Percentiles rank a stretch among this genome's conserved stretches.
These are phyloP conservation scores for Cladophialophora psammophila DNA, from an alignment of 2,329 filamentous ascomycete species.

Conservation along the genomic window DNA sequence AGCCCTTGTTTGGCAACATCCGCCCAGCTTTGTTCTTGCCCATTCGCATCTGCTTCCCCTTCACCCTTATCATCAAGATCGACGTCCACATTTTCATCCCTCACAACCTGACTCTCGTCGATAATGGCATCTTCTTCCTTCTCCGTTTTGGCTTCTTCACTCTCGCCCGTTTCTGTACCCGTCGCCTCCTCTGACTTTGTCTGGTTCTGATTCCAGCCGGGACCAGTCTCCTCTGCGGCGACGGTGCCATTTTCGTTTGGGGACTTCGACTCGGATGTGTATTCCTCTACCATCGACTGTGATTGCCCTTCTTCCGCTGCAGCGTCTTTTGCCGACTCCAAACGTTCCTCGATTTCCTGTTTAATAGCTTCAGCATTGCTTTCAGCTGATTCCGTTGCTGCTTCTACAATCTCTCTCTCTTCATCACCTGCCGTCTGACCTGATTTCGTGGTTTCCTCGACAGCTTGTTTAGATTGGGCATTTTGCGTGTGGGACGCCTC, in stretches of 20 bases:
- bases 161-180: conserved; percentile 9
- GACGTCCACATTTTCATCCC: conserved; percentile 28
- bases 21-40: background rate
- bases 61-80: background rate
- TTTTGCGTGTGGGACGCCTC: background rate
- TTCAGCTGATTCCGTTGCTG: conserved; percentile 16
- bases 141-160: conserved; percentile 17
- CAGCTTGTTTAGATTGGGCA: background rate
- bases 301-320: conserved; percentile 17
- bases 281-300: conserved; percentile 8
- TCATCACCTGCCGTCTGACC: background rate
- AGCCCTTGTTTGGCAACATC: background rate
- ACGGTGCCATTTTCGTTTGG: conserved; percentile 39
- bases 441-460: background rate
- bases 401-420: conserved; percentile 9
- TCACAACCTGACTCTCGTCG: conserved; percentile 31
- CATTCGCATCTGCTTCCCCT: background rate
- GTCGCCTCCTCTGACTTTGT: conserved; percentile 6
- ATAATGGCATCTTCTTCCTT: conserved; percentile 35
- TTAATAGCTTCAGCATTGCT: conserved; percentile 1
- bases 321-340: conserved; percentile 6
- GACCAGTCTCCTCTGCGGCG: conserved; percentile 35
- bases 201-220: conserved; percentile 10
- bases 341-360: background rate
- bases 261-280: conserved; percentile 25